Evolutionary conservation across 352 stramenopile species (phyloP), one percentile per base, ranked within the genome.

Genomic region (Phytophthora citricola): DNA sequence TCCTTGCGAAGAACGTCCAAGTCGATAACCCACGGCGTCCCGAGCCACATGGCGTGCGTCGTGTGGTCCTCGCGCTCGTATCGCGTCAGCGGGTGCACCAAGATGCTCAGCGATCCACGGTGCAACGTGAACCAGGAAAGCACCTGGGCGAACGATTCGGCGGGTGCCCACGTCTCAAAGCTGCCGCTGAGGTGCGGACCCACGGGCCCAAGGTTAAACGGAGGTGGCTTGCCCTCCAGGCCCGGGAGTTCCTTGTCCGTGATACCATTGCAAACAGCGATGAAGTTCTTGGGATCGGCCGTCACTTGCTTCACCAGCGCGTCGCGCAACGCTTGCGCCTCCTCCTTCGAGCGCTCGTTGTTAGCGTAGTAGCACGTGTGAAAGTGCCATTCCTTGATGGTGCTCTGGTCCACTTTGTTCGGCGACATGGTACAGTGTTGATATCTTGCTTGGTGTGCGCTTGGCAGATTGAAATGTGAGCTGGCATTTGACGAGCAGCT

Each of bases 311-410:
- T 69, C 4, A 93, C 69, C 10, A 93, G 72, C 53, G 68, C 63
- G 11, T 76, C 69, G 1, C 75, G 79, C 32, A 92, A 60, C 38
- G 69, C 63, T 15, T 77, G 57, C 1, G 81, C 85, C 27, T 89
- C 75, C 27, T 68, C 63, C 20, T 63, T 75, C 39, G 60, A 79
- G 29, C 55, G 49, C 54, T 79, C 58, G 58, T 78, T 90, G 47
- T 47, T 79, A 46, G 75, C 75, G 60, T 79, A 85, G 67, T 71
- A 92, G 69, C 84, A 93, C 24, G 77, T 76, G 66, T 93, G 85
- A 63, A 93, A 92, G 48, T 92, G 85, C 76, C 79, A 93, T 44
- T 93, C 85, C 58, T 87, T 82, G 61, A 90, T 75, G 38, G 55
- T 40, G 9, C 44, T 63, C 43, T 56, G 56, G 32, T 50, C 48